Percentiles rank a stretch among this genome's conserved stretches.
Conservation (phyloP, 495 filamentous ascomycete genomes). For the Alectoria sarmentosa region DNA sequence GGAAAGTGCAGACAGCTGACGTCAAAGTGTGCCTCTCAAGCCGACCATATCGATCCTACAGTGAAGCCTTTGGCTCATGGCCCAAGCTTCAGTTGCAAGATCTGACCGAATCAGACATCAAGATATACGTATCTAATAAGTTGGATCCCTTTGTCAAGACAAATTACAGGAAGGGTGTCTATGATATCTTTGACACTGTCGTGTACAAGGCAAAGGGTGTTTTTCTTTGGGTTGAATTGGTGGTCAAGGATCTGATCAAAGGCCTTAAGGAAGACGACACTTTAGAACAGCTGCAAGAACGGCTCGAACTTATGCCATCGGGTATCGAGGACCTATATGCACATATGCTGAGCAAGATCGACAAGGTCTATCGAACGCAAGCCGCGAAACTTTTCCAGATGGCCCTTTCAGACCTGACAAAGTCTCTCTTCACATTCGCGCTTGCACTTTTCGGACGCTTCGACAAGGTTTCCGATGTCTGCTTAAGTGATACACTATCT, state of each 20-base stretch:
- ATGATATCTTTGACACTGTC: not conserved
- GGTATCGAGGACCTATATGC: slow-evolving; percentile 1
- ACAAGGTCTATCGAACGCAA: not conserved
- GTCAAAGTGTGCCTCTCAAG: not conserved
- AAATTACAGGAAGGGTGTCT: not conserved
- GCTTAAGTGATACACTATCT: too few species aligned
- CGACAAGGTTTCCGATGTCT: too few species aligned
- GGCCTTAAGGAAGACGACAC: not conserved
- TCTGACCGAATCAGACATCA: not conserved
- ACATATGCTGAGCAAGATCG: not conserved
- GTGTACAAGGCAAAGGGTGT: not conserved
- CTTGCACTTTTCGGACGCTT: too few species aligned
- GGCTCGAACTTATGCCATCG: not conserved
- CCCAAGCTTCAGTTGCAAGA: not conserved
- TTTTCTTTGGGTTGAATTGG: slow-evolving; percentile 11
- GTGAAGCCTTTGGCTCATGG: not conserved
- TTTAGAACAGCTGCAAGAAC: not conserved
- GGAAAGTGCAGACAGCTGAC: not conserved
- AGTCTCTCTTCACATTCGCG: not conserved
- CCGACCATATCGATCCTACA: not conserved
- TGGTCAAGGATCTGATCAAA: not conserved
- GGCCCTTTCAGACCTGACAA: not conserved
- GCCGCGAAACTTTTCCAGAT: not conserved
- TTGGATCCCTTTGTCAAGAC: too few species aligned
- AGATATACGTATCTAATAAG: not conserved